Base-by-base conservation (phyloP, 371 early-diverging fungal species). In the Syncephalis plumigaleata region DNA sequence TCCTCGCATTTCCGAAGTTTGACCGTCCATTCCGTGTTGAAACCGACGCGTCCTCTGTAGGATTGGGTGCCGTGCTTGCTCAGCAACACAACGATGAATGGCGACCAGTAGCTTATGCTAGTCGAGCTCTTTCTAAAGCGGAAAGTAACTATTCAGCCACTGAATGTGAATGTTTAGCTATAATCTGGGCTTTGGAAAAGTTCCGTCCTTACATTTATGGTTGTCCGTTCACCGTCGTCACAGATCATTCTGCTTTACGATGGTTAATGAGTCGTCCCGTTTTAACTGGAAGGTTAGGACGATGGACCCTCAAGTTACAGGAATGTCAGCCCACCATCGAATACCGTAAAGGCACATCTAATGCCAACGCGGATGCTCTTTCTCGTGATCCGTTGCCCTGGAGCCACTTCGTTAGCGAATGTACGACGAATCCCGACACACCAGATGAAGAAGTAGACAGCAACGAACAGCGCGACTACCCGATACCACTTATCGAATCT, bases 171-270 rank as follows among this genome's bases (percentile, higher is more conserved):
- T 50, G 52, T 3, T 42, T 67, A 9, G 59, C 60, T 0, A 49
- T 68, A 2, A 48, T 68, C 2, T 61, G 55, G 57, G 65, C 60
- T 1, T 45, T 58, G 3, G 39, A 55, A 21, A 26, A 57, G 2
- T 67, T 56, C 46, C 26, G 55, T 0, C 57, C 58, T 15, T 65
- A 59, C 45, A 36, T 71, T 0, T 7, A 49, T 0, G 59, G 63
- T 1, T 16, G 36, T 2, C 38, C 49, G 0, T 63, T 64, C 42
- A 36, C 52, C 9, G 46, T 66, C 1, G 36, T 45, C 3, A 63
- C 61, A 0, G 68, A 71, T 46, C 58, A 62, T 51, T 36, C 50
- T 9, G 48, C 63, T 1, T 50, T 65, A 0, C 4, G 18, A 25
- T 47, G 46, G 17, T 44, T 58, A 23, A 46, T 54, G 9, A 48